Base-by-base conservation (phyloP, 768 basidiomycete species). In the Boletus reticulatus region DNA sequence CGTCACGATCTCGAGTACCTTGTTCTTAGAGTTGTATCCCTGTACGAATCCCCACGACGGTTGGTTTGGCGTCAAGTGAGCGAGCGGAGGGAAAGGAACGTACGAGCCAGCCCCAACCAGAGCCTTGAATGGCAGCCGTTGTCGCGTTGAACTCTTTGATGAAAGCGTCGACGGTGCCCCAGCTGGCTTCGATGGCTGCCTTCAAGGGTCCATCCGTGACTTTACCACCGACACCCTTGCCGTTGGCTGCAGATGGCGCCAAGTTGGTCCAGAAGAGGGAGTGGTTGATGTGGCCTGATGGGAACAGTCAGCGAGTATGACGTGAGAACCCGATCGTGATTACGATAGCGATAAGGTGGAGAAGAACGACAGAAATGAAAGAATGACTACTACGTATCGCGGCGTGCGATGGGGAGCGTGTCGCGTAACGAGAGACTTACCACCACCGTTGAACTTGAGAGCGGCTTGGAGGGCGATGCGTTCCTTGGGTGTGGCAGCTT, bases 231-330 rank as follows among this genome's bases (percentile, higher is more conserved):
- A 62, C 67, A 24, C 86, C 87, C 67, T 83, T 84, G 61, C 76
- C 70, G 62, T 78, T 76, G 16, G 67, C 62, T 6, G 76, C 70
- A 27, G 83, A 65, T 2, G 90, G 90, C 4, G 92, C 86, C 52
- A 97, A 80, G 79, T 94, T 95, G 77, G 84, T 88, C 95, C 95
- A 97, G 82, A 98, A 98, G 56, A 95, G 84, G 50, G 93, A 89
- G 78, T 94, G 92, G 76, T 94, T 94, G 80, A 94, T 90, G 75
- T 92, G 94, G 11, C 89, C 87, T 88, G 24, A 41, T 2, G 1
- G 19, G 13, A 41, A 39, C 11, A 8, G n/a, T 19, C 16, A 17
- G 14, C 16, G 38, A 39, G 2, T 29, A 10, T 17, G 32, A 20
- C 20, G 43, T 58, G 47, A 31, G 56, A 42, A 46, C 4, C 42